Evolutionary conservation across 768 basidiomycete species (phyloP).

Genomic region (Leucosporidium scottii): DNA sequence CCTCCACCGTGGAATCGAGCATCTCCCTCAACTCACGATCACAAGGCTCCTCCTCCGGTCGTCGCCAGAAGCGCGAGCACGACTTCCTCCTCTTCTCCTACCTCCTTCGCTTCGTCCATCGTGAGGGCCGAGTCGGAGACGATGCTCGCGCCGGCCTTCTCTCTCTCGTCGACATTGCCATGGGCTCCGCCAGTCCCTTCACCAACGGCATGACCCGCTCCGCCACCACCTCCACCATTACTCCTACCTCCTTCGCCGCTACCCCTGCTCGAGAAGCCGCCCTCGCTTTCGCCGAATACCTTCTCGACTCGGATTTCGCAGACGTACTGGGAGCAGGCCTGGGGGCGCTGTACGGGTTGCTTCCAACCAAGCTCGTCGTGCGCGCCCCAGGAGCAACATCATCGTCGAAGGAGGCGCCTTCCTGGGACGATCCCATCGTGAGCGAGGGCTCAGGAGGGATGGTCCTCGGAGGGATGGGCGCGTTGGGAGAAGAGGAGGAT

Average conservation of each 20-base stretch:
- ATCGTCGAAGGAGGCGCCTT: constrained; percentile 40
- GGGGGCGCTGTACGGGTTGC: constrained; percentile 81
- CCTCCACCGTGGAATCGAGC: constrained; percentile 52
- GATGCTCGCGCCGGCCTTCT: constrained; percentile 83
- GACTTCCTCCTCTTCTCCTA: constrained; percentile 95
- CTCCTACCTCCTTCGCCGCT: background rate
- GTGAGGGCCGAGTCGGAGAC: constrained; percentile 88
- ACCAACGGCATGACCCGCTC: background rate
- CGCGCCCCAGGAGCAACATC: constrained; percentile 32
- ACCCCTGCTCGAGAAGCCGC: constrained; percentile 58
- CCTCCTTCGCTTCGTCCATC: constrained; percentile 85
- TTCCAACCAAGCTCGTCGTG: constrained; percentile 80
- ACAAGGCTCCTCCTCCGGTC: constrained; percentile 40
- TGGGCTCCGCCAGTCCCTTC: constrained; percentile 42
- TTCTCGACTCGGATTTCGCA: constrained; percentile 96
- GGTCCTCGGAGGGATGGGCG: constrained; percentile 61
- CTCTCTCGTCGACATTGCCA: constrained; percentile 93
- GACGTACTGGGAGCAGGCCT: constrained; percentile 90
- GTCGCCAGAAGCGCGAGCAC: constrained; percentile 66
- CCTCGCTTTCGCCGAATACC: constrained; percentile 81
- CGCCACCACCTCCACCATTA: constrained; percentile 23
- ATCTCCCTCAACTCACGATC: constrained; percentile 37
- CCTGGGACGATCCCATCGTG: constrained; percentile 10
- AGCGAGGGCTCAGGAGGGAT: constrained; percentile 47
- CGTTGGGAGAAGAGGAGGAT: constrained; percentile 50